These are phyloP conservation scores for Neopestalotiopsis rosae DNA, from an alignment of 2,329 filamentous ascomycete genomes.

Conservation along the genomic window DNA sequence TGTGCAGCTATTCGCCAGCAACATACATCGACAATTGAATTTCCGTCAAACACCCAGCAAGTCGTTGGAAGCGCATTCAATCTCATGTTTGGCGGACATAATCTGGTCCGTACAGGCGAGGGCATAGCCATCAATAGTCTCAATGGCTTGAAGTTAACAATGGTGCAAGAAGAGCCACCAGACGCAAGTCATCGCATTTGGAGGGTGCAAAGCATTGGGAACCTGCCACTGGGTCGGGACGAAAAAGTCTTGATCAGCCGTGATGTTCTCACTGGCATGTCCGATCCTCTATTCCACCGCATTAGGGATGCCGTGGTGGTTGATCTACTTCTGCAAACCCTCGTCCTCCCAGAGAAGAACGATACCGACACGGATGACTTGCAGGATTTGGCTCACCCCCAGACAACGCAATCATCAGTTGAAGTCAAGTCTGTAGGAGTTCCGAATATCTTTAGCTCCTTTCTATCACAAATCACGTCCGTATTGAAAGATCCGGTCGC, in stretches of 20 bases:
- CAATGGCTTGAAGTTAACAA: constrained; percentile 65
- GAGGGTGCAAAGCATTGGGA: constrained; percentile 81
- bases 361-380: constrained; percentile 32
- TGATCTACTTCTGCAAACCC: constrained; percentile 72
- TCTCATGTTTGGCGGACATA: constrained; percentile 51
- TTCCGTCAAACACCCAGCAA: constrained; percentile 55
- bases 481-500: constrained; percentile 50
- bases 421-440: constrained; percentile 28
- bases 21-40: constrained; percentile 72
- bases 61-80: constrained; percentile 48
- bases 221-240: constrained; percentile 81
- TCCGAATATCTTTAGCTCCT: constrained; percentile 43
- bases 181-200: constrained; percentile 54
- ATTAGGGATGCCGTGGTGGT: constrained; percentile 75
- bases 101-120: constrained; percentile 51
- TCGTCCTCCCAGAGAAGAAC: constrained; percentile 24
- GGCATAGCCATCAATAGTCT: constrained; percentile 57
- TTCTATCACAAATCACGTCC: constrained; percentile 53
- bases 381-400: constrained; percentile 34
- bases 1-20: constrained; percentile 75
- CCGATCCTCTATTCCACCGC: constrained; percentile 84
- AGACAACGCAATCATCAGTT: constrained; percentile 25
- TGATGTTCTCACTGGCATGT: constrained; percentile 75
- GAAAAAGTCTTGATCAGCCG: constrained; percentile 84
- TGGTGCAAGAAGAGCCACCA: constrained; percentile 66